A percentile compares a stretch with the other conserved stretches of the same genome.
Conservation (phyloP, 345 rosid species). For the Eucalyptus melliodora region DNA sequence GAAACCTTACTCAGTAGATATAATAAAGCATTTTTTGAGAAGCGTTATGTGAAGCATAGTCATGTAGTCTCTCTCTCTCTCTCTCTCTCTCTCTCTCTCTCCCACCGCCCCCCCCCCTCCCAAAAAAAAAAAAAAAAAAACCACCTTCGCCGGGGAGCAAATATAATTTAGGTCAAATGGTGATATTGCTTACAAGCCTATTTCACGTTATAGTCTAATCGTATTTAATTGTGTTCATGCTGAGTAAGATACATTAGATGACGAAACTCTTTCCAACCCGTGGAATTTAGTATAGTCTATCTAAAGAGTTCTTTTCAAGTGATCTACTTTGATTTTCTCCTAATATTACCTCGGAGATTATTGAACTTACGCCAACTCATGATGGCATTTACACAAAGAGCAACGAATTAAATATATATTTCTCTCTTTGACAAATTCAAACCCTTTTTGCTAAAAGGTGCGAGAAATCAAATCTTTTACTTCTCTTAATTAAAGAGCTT, state of each 20-base stretch:
- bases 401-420: background rate
- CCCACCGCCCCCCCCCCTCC: rapidly evolving
- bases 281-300: background rate
- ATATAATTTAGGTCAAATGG: background rate
- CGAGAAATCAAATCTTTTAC: background rate
- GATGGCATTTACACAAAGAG: background rate
- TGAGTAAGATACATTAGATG: background rate
- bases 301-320: background rate
- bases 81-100: background rate
- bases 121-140: too few relatives aligned
- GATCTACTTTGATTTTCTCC: background rate
- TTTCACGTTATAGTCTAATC: background rate
- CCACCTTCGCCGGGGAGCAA: background rate
- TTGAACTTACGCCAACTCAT: background rate
- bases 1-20: background rate
- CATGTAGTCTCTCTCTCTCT: background rate
- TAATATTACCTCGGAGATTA: background rate
- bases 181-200: background rate
- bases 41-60: background rate
- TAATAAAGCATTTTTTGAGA: background rate
- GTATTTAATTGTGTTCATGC: background rate
- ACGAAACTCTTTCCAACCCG: background rate
- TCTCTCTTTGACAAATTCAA: background rate
- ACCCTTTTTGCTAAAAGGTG: background rate
- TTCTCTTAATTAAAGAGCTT: background rate